A percentile compares a stretch with the other conserved stretches of the same genome.
These are phyloP conservation scores for Byssoonygena ceratinophila DNA, from an alignment of 2,329 filamentous ascomycete genomes.

Conservation along the genomic window DNA sequence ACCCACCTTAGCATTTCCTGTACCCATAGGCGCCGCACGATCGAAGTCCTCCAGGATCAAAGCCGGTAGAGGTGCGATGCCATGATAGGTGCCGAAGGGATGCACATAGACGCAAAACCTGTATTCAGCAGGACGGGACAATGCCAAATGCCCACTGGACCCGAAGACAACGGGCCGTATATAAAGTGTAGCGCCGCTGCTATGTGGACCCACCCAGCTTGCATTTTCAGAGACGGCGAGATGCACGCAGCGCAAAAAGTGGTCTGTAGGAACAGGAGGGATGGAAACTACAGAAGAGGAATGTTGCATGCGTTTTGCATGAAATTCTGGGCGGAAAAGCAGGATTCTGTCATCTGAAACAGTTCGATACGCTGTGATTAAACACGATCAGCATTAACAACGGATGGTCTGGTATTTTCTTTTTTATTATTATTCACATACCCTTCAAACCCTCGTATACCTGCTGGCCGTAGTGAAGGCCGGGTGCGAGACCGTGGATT, in stretches of 20 bases:
- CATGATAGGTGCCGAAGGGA: conserved; percentile 22
- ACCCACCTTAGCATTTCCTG: conserved; percentile 28
- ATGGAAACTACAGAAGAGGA: conserved; percentile 25
- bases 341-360: conserved; percentile 21
- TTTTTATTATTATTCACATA: too few relatives aligned
- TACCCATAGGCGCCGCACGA: conserved; percentile 27
- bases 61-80: conserved; percentile 21
- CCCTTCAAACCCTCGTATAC: conserved; percentile 46
- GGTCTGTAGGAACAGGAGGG: conserved; percentile 23
- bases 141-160: conserved; percentile 20
- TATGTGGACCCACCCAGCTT: conserved; percentile 22
- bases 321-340: conserved; percentile 26
- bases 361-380: conserved; percentile 18
- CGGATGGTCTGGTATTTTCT: background rate
- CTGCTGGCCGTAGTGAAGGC: conserved; percentile 45
- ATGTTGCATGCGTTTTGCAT: conserved; percentile 24
- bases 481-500: conserved; percentile 46
- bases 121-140: conserved; percentile 21
- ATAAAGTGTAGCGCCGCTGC: conserved; percentile 26
- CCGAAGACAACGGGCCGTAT: conserved; percentile 29
- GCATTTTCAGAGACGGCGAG: conserved; percentile 23
- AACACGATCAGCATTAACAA: background rate
- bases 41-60: conserved; percentile 30
- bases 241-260: conserved; percentile 23
- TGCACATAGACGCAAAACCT: conserved; percentile 27